Evolutionary conservation across 78 protist genomes (phyloP).

Genomic region (Tieghemostelium lacteum): DNA sequence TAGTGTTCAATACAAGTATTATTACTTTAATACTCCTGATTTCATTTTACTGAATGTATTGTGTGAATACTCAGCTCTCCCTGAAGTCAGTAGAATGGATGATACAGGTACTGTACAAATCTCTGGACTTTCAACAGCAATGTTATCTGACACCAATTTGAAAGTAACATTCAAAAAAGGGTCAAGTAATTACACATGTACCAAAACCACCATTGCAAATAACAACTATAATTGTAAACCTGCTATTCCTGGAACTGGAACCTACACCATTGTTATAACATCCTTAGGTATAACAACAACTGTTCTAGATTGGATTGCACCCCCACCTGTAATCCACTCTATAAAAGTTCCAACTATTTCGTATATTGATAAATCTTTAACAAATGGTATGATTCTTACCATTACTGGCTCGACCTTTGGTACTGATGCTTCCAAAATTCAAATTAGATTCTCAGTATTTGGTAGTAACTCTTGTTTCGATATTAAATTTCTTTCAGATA

Average conservation of each 20-base stretch:
- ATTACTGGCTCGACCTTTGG: slow-evolving; percentile 25
- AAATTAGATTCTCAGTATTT: neutral
- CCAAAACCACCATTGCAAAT: no score
- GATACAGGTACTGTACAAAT: neutral
- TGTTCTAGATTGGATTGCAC: neutral
- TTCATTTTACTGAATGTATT: neutral
- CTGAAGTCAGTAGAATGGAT: no score
- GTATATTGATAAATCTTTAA: no score
- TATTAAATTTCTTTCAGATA: neutral
- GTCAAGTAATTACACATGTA: no score
- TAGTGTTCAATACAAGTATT: neutral
- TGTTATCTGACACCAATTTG: neutral
- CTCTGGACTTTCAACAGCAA: slow-evolving; percentile 10
- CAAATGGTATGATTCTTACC: neutral
- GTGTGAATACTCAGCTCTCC: no score
- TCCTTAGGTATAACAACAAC: no score
- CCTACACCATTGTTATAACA: neutral
- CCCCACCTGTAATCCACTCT: neutral
- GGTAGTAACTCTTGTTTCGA: neutral
- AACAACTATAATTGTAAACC: no score
- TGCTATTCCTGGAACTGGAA: neutral
- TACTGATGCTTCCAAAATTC: neutral
- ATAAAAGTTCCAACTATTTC: no score
- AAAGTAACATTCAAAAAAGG: no score
- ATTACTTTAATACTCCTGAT: neutral